phyloP scores from a whole-genome alignment of 305 asterid species.

The Ilex paraguariensis region DNA sequence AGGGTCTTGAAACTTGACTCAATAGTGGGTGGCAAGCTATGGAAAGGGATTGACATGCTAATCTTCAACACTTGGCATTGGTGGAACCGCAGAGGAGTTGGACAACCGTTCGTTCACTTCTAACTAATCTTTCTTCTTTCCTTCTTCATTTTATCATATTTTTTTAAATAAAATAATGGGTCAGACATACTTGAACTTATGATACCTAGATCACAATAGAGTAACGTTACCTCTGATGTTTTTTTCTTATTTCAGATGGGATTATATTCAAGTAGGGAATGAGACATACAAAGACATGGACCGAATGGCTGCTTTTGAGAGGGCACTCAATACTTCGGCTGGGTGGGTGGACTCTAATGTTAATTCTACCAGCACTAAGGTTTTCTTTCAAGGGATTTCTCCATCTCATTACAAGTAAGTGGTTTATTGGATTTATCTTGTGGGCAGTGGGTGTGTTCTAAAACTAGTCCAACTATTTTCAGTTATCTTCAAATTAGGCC shows the following conservation, averaged over 20 bases:
- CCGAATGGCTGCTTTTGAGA: constrained; percentile 13
- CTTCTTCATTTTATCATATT: no score
- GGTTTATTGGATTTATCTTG: not conserved
- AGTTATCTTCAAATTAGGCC: no score
- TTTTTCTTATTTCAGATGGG: constrained; percentile 15
- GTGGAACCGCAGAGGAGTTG: not conserved
- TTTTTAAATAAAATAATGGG: no score
- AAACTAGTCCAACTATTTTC: no score
- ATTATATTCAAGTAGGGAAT: constrained; percentile 12
- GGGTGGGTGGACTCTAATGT: constrained; percentile 17
- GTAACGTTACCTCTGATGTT: no score
- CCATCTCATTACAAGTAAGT: constrained; percentile 21
- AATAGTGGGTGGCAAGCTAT: constrained; percentile 52
- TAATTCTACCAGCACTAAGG: constrained; percentile 13
- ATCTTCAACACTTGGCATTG: constrained; percentile 26
- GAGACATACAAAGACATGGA: constrained; percentile 14
- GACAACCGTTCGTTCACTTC: constrained; percentile 61
- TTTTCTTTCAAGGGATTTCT: not conserved
- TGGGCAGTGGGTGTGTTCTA: no score
- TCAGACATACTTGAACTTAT: no score
- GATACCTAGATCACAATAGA: no score
- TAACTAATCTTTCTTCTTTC: not conserved
- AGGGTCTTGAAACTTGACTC: constrained; percentile 63
- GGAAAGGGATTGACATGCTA: constrained; percentile 81
- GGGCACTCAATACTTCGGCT: constrained; percentile 21